phyloP scores from a whole-genome alignment of 2,329 filamentous ascomycete genomes.

The Balansia obtecta region DNA sequence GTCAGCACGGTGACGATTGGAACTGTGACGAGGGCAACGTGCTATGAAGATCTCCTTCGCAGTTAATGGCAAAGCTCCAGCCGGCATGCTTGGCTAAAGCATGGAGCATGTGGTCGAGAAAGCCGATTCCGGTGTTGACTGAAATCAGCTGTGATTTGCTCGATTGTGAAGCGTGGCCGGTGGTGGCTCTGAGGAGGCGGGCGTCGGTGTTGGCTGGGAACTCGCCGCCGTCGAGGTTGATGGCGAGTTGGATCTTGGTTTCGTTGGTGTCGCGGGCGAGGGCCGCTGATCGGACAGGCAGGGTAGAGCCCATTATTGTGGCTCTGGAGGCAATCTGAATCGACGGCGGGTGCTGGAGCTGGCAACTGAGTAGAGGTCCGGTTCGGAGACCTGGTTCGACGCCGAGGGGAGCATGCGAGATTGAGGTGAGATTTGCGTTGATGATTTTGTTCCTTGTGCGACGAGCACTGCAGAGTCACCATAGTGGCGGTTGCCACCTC shows the following conservation, averaged over 20 bases:
- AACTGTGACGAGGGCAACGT: slow-evolving; percentile 18
- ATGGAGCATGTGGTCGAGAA: slow-evolving; percentile 98
- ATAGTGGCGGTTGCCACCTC: neutral
- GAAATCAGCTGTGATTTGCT: slow-evolving; percentile 77
- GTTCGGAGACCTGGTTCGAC: no score
- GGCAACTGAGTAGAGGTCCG: no score
- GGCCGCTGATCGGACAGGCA: slow-evolving; percentile 52
- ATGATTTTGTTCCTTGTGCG: no score
- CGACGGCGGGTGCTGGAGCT: no score
- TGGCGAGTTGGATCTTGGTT: slow-evolving; percentile 86
- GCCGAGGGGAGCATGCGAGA: no score
- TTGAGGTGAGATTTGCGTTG: no score
- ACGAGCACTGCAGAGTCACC: no score
- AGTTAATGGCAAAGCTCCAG: slow-evolving; percentile 76
- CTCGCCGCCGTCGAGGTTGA: slow-evolving; percentile 85
- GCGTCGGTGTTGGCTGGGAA: slow-evolving; percentile 54
- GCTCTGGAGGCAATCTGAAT: neutral
- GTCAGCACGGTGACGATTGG: neutral
- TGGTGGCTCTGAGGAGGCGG: slow-evolving; percentile 35
- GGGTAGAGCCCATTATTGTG: slow-evolving; percentile 17
- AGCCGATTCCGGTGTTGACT: slow-evolving; percentile 88
- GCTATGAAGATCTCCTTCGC: slow-evolving; percentile 87
- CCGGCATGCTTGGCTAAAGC: slow-evolving; percentile 91
- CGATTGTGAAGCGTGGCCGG: slow-evolving; percentile 69
- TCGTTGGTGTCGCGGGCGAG: slow-evolving; percentile 91